These are phyloP conservation scores for Fusarium gaditjirri DNA, from an alignment of 2,329 filamentous ascomycete species.

Conservation along the genomic window DNA sequence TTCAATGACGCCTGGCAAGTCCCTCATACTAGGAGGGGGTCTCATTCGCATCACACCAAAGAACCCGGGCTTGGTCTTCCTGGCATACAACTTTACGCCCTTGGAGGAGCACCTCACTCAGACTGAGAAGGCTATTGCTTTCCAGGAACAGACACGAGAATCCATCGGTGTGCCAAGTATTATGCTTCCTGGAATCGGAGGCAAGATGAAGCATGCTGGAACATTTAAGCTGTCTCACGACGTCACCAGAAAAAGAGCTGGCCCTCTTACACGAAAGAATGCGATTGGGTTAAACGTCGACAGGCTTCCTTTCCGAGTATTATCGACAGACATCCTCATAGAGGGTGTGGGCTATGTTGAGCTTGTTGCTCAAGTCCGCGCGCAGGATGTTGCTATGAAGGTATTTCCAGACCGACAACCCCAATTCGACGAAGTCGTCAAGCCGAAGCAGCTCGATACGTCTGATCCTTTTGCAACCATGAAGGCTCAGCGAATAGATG, in stretches of 20 bases:
- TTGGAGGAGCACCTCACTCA: conserved; percentile 79
- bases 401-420: conserved; percentile 1
- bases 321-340: conserved; percentile 85
- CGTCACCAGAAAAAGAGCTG: conserved; percentile 82
- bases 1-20: conserved; percentile 79
- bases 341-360: conserved; percentile 97
- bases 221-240: conserved; percentile 81
- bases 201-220: conserved; percentile 75
- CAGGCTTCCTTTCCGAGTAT: conserved; percentile 79
- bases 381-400: conserved; percentile 53
- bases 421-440: not conserved
- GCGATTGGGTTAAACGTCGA: conserved; percentile 73
- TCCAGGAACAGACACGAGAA: conserved; percentile 72
- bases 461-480: conserved; percentile 43
- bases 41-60: conserved; percentile 87
- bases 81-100: conserved; percentile 89
- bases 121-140: conserved; percentile 80
- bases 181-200: conserved; percentile 65
- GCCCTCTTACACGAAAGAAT: conserved; percentile 73
- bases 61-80: conserved; percentile 68
- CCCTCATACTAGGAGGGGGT: conserved; percentile 80
- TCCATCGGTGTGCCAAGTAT: conserved; percentile 71
- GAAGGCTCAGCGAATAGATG: conserved; percentile 41
- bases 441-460: not conserved
- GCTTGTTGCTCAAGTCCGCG: conserved; percentile 82